Conservation (phyloP, 2,329 filamentous ascomycete genomes). For the Chrysoporthe puriensis region DNA sequence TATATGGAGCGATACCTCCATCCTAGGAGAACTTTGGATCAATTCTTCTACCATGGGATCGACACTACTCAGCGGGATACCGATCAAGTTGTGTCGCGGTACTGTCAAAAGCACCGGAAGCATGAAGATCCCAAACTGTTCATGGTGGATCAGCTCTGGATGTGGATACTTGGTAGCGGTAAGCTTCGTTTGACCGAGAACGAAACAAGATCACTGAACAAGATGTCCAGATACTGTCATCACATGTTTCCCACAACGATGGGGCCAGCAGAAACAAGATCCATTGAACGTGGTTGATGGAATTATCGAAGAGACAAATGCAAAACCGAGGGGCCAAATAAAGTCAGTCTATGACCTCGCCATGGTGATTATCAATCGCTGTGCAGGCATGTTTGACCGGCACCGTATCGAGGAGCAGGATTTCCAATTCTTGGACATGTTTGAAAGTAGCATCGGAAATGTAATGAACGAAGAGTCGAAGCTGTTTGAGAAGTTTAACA, state of each 20-base stretch:
- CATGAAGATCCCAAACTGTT: constrained; percentile 59
- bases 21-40: constrained; percentile 65
- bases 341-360: constrained; percentile 65
- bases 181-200: neutral
- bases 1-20: constrained; percentile 57
- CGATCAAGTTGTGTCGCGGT: constrained; percentile 68
- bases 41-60: constrained; percentile 68
- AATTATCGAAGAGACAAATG: constrained; percentile 68
- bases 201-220: neutral
- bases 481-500: constrained; percentile 64
- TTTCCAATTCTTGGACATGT: constrained; percentile 70
- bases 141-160: constrained; percentile 72
- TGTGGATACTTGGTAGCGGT: constrained; percentile 60
- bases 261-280: constrained; percentile 64
- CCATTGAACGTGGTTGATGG: constrained; percentile 65
- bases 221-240: constrained; percentile 56
- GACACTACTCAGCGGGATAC: constrained; percentile 62
- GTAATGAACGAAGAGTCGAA: constrained; percentile 57
- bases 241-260: constrained; percentile 61
- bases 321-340: constrained; percentile 63
- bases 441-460: constrained; percentile 63
- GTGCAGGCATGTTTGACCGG: constrained; percentile 63
- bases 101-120: constrained; percentile 42
- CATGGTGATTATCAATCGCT: constrained; percentile 62
- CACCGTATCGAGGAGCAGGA: constrained; percentile 61